Evolutionary conservation across 805 yeast genomes (phyloP).

Genomic region (Myxozyma mucilagina): DNA sequence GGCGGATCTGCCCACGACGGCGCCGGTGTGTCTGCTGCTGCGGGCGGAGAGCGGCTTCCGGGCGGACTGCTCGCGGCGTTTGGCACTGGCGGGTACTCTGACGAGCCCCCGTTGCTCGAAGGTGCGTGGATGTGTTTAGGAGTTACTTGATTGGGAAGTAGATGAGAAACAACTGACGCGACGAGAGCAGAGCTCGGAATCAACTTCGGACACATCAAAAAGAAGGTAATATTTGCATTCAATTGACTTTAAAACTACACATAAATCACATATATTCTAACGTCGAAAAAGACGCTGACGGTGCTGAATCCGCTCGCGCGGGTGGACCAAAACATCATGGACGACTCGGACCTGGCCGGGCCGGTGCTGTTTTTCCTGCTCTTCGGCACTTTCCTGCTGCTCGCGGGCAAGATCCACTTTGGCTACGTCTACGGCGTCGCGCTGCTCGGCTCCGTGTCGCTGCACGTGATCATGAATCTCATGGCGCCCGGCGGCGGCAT

Average conservation of each 20-base stretch:
- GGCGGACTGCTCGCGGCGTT: conserved; percentile 87
- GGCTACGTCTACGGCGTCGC: conserved; percentile 98
- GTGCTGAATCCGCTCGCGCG: conserved; percentile 76
- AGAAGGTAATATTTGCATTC: conserved; percentile 46
- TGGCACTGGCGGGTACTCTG: conserved; percentile 88
- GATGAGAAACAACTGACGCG: not conserved
- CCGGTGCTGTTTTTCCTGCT: conserved; percentile 85
- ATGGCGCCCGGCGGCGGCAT: conserved; percentile 61
- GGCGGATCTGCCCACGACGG: not conserved
- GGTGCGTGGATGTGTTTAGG: conserved; percentile 22
- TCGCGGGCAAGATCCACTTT: conserved; percentile 91
- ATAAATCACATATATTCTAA: not conserved
- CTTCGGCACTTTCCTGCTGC: conserved; percentile 77
- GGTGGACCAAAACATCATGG: conserved; percentile 71
- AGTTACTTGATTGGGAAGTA: not conserved
- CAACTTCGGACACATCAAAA: conserved; percentile 81
- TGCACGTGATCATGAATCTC: conserved; percentile 79
- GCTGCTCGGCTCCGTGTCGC: conserved; percentile 79
- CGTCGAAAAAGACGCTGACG: conserved; percentile 58
- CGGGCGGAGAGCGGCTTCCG: conserved; percentile 50
- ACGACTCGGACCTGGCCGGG: conserved; percentile 92
- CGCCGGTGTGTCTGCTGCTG: conserved; percentile 42
- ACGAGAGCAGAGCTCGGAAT: conserved; percentile 69
- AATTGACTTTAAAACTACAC: not conserved
- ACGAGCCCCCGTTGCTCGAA: conserved; percentile 90